phyloP scores from a whole-genome alignment of 108 stramenopile genomes.

The Cylindrotheca closterium region DNA sequence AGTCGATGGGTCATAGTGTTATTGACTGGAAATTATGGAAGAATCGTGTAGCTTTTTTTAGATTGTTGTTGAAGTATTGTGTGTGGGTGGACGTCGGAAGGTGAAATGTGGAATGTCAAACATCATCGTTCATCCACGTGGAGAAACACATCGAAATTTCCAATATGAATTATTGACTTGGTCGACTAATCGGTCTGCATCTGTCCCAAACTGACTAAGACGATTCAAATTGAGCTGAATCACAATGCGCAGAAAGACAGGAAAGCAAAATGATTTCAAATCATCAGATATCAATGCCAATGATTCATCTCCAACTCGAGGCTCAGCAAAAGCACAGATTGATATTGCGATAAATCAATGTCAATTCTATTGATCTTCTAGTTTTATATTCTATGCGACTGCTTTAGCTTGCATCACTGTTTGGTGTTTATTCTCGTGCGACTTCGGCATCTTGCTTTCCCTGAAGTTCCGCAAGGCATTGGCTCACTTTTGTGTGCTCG shows the following conservation, averaged over 20 bases:
- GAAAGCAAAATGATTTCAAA: too few relatives aligned
- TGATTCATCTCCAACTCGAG: too few relatives aligned
- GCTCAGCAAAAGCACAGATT: too few relatives aligned
- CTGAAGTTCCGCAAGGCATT: background rate
- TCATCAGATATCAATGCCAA: too few relatives aligned
- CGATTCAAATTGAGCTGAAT: too few relatives aligned
- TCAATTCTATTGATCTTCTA: too few relatives aligned
- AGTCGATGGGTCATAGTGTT: background rate
- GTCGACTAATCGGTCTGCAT: too few relatives aligned
- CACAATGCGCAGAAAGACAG: too few relatives aligned
- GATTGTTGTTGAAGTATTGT: background rate
- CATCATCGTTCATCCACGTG: background rate
- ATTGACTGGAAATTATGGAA: background rate
- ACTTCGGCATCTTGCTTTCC: background rate
- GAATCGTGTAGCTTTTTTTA: background rate
- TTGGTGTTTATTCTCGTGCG: background rate
- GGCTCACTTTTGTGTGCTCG: background rate
- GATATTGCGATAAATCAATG: too few relatives aligned
- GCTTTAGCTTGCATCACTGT: background rate
- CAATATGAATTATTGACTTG: too few relatives aligned
- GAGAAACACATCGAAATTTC: background rate
- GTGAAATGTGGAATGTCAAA: background rate
- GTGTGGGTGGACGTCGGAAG: background rate
- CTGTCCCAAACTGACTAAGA: too few relatives aligned
- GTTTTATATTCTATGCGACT: background rate